These are phyloP conservation scores for Halteria grandinella DNA, from an alignment of 73 alveolate genomes.

Conservation along the genomic window DNA sequence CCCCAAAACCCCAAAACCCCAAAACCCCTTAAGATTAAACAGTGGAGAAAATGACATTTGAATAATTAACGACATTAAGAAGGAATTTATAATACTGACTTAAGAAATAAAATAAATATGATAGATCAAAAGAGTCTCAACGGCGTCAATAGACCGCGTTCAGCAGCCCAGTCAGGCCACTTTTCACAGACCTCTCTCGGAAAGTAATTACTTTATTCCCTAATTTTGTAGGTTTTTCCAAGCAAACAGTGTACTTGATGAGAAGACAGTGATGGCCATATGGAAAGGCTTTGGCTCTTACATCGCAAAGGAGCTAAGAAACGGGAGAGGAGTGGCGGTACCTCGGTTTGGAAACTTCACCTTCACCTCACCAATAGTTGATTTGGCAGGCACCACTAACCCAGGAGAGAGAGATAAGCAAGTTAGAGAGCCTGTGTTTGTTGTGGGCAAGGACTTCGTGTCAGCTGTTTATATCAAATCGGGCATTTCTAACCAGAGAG, in stretches of 20 bases:
- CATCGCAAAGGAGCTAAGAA: conserved; percentile 51
- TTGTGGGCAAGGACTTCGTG: conserved; percentile 67
- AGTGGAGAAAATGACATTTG: too few species aligned
- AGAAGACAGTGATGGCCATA: conserved; percentile 43
- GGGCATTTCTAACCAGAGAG: conserved; percentile 58
- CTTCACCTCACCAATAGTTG: conserved; percentile 62
- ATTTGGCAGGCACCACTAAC: conserved; percentile 77
- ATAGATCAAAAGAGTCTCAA: background rate
- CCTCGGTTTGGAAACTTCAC: conserved; percentile 74
- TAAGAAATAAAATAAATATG: background rate
- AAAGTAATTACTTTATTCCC: conserved; percentile 2
- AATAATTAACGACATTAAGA: too few species aligned
- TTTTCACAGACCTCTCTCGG: conserved; percentile 14
- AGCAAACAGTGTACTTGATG: conserved; percentile 11
- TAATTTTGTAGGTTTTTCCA: background rate
- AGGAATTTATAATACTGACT: too few species aligned
- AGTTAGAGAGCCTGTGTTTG: conserved; percentile 65
- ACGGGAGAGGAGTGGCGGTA: conserved; percentile 70
- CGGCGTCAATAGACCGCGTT: conserved; percentile 11
- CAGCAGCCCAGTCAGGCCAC: conserved; percentile 39
- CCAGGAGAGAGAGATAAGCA: conserved; percentile 69
- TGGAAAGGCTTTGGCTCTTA: conserved; percentile 70
- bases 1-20: too few species aligned
- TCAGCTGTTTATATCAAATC: conserved; percentile 62
- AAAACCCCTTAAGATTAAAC: too few species aligned